Percentiles rank a stretch among this genome's conserved stretches.
Evolutionary conservation across 1,139 yeast species (phyloP).

Genomic region (Wickerhamomyces sp.): DNA sequence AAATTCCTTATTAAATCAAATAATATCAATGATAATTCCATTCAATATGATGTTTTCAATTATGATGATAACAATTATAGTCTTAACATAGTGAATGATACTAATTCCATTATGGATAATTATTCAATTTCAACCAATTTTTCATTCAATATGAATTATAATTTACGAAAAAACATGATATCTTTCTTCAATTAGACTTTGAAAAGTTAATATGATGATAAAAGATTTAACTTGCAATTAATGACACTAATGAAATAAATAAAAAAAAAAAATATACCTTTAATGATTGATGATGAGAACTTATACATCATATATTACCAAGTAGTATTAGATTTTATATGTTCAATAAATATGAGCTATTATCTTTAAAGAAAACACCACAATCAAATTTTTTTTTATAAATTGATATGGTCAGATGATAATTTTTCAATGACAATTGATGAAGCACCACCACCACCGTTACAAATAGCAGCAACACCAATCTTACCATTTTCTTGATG

Average conservation of each 20-base stretch:
- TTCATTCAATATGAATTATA: slow-evolving; percentile 5
- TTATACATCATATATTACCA: no score
- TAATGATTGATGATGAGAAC: no score
- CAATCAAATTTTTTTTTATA: slow-evolving; percentile 8
- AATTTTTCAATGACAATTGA: slow-evolving; percentile 67
- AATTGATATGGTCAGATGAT: slow-evolving; percentile 22
- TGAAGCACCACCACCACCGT: slow-evolving; percentile 99
- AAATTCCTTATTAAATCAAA: neutral
- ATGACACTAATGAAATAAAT: no score
- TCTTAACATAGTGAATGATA: no score
- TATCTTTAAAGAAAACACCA: neutral
- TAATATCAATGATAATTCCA: no score
- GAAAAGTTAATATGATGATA: no score
- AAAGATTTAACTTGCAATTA: no score
- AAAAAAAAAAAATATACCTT: no score
- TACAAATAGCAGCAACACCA: slow-evolving; percentile 95
- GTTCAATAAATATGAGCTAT: no score
- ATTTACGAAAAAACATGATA: neutral
- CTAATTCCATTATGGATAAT: neutral
- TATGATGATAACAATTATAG: neutral
- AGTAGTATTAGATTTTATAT: no score
- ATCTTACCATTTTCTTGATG: slow-evolving; percentile 79
- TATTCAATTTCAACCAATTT: slow-evolving; percentile 3
- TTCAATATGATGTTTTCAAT: neutral
- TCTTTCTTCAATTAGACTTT: neutral